These are phyloP conservation scores for Astrothelium macrocarpum DNA, from an alignment of 495 filamentous ascomycete genomes.

Conservation along the genomic window DNA sequence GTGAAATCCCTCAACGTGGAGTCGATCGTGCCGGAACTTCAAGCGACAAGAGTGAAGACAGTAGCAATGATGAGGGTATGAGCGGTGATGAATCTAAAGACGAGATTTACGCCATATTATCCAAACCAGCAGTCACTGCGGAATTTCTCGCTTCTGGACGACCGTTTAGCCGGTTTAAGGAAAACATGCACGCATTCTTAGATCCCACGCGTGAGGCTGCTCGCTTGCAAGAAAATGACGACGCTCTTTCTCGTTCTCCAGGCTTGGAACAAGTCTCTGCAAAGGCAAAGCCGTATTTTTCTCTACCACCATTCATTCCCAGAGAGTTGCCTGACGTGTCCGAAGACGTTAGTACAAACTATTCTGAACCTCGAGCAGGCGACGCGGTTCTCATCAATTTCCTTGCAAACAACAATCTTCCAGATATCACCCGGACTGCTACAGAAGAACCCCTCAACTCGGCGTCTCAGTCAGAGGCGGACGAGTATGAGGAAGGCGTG, in stretches of 20 bases:
- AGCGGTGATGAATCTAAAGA: background rate
- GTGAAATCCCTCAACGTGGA: background rate
- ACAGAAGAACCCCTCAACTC: constrained; percentile 22
- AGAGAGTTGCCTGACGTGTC: constrained; percentile 7
- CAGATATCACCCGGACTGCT: constrained; percentile 24
- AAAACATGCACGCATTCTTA: background rate
- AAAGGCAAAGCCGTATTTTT: constrained; percentile 22
- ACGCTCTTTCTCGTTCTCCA: constrained; percentile 21
- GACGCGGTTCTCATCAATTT: constrained; percentile 25
- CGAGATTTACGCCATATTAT: background rate
- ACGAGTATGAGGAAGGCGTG: constrained; percentile 22
- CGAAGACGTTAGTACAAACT: constrained; percentile 24
- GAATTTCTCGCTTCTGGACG: background rate
- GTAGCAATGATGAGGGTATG: background rate
- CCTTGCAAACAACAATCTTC: constrained; percentile 23
- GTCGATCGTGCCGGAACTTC: background rate
- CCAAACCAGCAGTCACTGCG: background rate
- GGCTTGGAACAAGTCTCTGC: constrained; percentile 17
- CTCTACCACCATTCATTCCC: constrained; percentile 23
- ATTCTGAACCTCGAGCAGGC: constrained; percentile 20
- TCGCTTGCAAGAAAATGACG: background rate
- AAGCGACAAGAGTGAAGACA: constrained; percentile 1
- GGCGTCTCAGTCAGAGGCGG: constrained; percentile 19
- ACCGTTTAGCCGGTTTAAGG: background rate
- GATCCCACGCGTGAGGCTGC: background rate